phyloP scores from a whole-genome alignment of 2,329 filamentous ascomycete species.

The Aspergillus jensenii region DNA sequence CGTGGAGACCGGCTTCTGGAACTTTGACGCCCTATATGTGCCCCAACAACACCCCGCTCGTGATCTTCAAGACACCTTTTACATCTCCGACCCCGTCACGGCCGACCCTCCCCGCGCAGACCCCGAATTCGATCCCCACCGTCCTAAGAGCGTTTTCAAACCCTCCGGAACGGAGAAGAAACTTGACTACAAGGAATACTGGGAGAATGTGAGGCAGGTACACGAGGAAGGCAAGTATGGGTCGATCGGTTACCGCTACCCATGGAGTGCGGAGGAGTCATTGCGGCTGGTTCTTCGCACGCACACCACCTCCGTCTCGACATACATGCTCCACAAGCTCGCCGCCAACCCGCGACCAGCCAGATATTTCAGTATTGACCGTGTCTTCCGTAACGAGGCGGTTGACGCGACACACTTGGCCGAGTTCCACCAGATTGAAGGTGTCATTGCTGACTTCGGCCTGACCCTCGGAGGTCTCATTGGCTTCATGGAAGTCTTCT shows the following conservation, averaged over 20 bases:
- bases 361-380: slow-evolving; percentile 98
- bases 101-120: slow-evolving; percentile 68
- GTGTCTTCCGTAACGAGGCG: slow-evolving; percentile 96
- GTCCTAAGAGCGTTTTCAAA: slow-evolving; percentile 39
- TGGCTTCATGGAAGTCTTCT: slow-evolving; percentile 94
- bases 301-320: slow-evolving; percentile 90
- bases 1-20: slow-evolving; percentile 98
- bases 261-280: slow-evolving; percentile 85
- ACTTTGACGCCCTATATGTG: slow-evolving; percentile 95
- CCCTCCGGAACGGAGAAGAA: slow-evolving; percentile 44
- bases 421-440: slow-evolving; percentile 98
- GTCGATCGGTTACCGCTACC: slow-evolving; percentile 94
- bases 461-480: slow-evolving; percentile 90
- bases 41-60: slow-evolving; percentile 97
- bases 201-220: slow-evolving; percentile 80
- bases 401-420: slow-evolving; percentile 96
- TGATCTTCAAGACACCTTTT: slow-evolving; percentile 97
- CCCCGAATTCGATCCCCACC: slow-evolving; percentile 43
- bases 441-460: slow-evolving; percentile 95
- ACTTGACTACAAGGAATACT: slow-evolving; percentile 79
- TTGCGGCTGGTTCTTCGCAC: slow-evolving; percentile 86
- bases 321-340: slow-evolving; percentile 86
- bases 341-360: slow-evolving; percentile 79
- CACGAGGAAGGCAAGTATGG: slow-evolving; percentile 91
- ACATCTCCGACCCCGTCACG: slow-evolving; percentile 82